Evolutionary conservation across 2,329 filamentous ascomycete species (phyloP).

Genomic region (Fusarium palustre): DNA sequence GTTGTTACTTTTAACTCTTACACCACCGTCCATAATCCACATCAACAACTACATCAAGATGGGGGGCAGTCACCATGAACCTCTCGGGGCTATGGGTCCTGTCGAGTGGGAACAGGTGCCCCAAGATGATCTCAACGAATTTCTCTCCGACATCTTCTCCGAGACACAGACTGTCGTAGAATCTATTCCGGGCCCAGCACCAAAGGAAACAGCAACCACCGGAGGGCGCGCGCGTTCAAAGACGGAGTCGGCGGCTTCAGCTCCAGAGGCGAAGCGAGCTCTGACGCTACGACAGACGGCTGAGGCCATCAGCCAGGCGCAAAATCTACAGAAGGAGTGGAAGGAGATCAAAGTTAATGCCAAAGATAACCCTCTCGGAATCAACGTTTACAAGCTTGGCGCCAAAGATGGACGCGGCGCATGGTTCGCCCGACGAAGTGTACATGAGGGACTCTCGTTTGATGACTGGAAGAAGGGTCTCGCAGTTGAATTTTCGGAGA

Average conservation of each 20-base stretch:
- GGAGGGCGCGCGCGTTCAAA: conserved; percentile 64
- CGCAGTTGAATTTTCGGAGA: conserved; percentile 82
- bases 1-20: background rate
- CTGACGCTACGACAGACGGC: conserved; percentile 55
- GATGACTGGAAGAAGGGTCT: conserved; percentile 81
- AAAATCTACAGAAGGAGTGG: conserved; percentile 82
- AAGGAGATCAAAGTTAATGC: conserved; percentile 81
- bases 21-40: conserved; percentile 1
- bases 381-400: conserved; percentile 82
- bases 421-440: conserved; percentile 89
- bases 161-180: conserved; percentile 79
- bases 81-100: conserved; percentile 67
- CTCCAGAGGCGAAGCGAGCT: conserved; percentile 65
- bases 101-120: conserved; percentile 63
- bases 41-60: conserved; percentile 51
- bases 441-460: conserved; percentile 83
- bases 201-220: conserved; percentile 56
- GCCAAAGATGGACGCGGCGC: conserved; percentile 84
- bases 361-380: conserved; percentile 79
- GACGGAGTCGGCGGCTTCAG: conserved; percentile 64
- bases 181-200: conserved; percentile 70
- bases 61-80: conserved; percentile 66
- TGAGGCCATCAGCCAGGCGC: conserved; percentile 60
- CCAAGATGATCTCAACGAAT: conserved; percentile 62
- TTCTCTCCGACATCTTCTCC: conserved; percentile 70